phyloP scores from a whole-genome alignment of 2,329 filamentous ascomycete species.

The Cladosporium halotolerans region DNA sequence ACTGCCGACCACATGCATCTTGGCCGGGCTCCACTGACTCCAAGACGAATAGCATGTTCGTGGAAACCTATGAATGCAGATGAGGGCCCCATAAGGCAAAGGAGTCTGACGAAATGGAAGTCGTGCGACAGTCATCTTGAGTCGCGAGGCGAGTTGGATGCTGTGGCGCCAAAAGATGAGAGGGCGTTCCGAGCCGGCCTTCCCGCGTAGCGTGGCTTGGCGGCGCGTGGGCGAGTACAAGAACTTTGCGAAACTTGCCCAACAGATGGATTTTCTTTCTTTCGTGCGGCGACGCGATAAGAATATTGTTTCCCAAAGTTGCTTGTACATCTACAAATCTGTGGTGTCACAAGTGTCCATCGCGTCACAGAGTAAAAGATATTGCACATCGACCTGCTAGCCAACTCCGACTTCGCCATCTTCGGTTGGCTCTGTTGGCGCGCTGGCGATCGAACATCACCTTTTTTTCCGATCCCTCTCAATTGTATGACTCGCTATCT shows the following conservation, averaged over 20 bases:
- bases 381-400: constrained; percentile 20
- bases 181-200: too few relatives aligned
- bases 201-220: neutral
- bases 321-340: constrained; percentile 24
- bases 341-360: constrained; percentile 29
- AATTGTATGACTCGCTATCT: too few relatives aligned
- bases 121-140: too few relatives aligned
- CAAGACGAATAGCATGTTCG: too few relatives aligned
- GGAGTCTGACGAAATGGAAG: too few relatives aligned
- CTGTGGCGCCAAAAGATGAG: too few relatives aligned
- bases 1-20: too few relatives aligned
- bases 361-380: constrained; percentile 24
- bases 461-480: neutral
- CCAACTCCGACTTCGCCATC: constrained; percentile 19
- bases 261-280: constrained; percentile 20
- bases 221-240: constrained; percentile 1
- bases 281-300: constrained; percentile 31
- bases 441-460: constrained; percentile 20
- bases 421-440: constrained; percentile 20
- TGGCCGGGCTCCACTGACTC: too few relatives aligned
- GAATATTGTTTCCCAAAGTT: constrained; percentile 30
- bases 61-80: too few relatives aligned
- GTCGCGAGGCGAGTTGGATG: too few relatives aligned
- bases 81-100: too few relatives aligned
- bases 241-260: neutral